Evolutionary conservation across 1,284 basidiomycete species (phyloP), one percentile per base, ranked within the genome.

Genomic region (Dichomitus squalens): DNA sequence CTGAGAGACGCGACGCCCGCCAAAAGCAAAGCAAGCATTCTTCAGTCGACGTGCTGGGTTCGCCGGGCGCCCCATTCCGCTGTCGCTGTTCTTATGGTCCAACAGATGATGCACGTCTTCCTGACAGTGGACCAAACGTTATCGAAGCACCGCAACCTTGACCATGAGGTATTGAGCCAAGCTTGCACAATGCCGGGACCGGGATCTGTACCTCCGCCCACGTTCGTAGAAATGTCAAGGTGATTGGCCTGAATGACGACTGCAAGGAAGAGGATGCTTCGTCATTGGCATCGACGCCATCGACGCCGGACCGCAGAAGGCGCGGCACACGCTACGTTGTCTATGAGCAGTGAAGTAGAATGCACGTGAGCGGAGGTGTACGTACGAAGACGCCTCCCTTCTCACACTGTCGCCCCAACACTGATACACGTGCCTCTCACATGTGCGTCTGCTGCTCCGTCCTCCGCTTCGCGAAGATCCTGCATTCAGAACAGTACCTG

Each of bases 1-100:
- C 64, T 25, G 44, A 63, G 53, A 11, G 41, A 29, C 21, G 48
- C 57, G 16, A 55, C 20, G 29, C 53, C 34, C 20, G 27, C 43
- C 16, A 59, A 29, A 29, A 59, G 18, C 3, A 27, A 18, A 11
- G 51, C 53, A n/a, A 61, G 48, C 60, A 64, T 64, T 29, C 14
- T 34, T n/a, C 9, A 29, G 2, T 7, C n/a, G 9, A n/a, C 20
- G 11, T 4, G 20, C 12, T 5, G 33, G 18, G 23, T 7, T 6
- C 31, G 31, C 7, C 7, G 6, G 7, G 12, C 31, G 6, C 18
- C 8, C 25, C 6, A 14, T 4, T 36, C 8, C 35, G 6, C 41
- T 16, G 29, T n/a, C 25, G 25, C n/a, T 7, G 25, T 25, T 29
- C 16, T 29, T 44, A 44, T 27, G 41, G 29, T 16, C 11, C 23